These are phyloP conservation scores for Steccherinum ochraceum DNA, from an alignment of 768 basidiomycete species.

Conservation along the genomic window DNA sequence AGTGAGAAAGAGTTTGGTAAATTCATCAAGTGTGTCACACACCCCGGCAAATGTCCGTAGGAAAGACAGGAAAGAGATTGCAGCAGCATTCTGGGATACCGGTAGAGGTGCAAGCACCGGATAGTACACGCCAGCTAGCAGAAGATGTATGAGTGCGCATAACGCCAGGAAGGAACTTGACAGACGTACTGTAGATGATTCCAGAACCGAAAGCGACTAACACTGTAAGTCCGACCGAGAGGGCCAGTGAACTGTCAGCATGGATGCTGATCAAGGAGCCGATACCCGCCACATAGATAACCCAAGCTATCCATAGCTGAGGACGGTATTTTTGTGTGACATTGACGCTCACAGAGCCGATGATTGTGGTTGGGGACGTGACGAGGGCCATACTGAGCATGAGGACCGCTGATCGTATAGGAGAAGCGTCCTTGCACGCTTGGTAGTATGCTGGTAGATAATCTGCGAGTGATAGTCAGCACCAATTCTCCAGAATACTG, in stretches of 20 bases:
- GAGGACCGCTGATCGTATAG: conserved; percentile 30
- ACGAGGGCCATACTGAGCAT: conserved; percentile 23
- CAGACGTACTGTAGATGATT: conserved; percentile 12
- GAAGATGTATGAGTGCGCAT: background rate
- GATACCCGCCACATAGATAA: conserved; percentile 24
- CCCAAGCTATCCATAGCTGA: conserved; percentile 29
- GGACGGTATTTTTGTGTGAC: conserved; percentile 26
- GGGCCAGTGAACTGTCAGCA: conserved; percentile 18
- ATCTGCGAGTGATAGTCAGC: conserved; percentile 15
- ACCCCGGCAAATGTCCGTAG: conserved; percentile 4
- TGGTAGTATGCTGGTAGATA: conserved; percentile 39
- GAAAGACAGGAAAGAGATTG: conserved; percentile 9
- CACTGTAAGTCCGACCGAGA: conserved; percentile 19
- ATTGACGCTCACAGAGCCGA: conserved; percentile 26
- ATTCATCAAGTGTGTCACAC: background rate
- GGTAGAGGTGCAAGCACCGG: conserved; percentile 11
- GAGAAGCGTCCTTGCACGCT: conserved; percentile 29
- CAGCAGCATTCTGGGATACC: conserved; percentile 8
- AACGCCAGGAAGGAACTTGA: background rate
- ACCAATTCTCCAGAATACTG: conserved; percentile 2
- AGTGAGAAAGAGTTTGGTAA: no score
- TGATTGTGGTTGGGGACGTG: conserved; percentile 25
- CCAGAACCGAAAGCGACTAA: conserved; percentile 23
- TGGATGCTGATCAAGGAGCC: conserved; percentile 29
- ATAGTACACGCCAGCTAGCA: conserved; percentile 1